These are phyloP conservation scores for Neopestalotiopsis clavispora DNA, from an alignment of 2,329 filamentous ascomycete genomes.

Conservation along the genomic window DNA sequence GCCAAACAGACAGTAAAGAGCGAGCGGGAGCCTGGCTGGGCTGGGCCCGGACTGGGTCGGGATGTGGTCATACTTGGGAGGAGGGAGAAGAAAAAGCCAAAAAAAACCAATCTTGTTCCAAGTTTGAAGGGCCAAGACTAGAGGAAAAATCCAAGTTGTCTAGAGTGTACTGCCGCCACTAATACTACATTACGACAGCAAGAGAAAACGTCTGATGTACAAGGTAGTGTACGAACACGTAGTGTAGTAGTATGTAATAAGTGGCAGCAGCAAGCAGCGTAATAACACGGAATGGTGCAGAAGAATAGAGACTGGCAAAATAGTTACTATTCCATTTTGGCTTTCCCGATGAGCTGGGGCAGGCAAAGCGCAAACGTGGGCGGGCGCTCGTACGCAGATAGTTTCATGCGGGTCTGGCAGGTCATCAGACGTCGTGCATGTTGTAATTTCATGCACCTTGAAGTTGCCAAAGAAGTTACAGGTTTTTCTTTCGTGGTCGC, in stretches of 20 bases:
- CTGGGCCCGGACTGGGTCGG: background rate
- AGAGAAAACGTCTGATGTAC: background rate
- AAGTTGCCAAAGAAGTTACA: background rate
- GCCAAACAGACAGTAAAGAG: background rate
- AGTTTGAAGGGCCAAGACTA: background rate
- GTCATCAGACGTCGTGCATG: slow-evolving; percentile 16
- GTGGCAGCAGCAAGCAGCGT: too few relatives aligned
- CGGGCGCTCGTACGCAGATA: background rate
- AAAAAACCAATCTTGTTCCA: background rate
- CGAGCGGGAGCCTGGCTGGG: background rate
- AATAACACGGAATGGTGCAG: background rate
- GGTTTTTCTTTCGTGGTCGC: background rate
- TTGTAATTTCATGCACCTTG: slow-evolving; percentile 4
- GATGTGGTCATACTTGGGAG: background rate
- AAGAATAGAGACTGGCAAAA: background rate
- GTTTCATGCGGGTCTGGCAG: slow-evolving; percentile 16
- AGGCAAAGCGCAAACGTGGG: background rate
- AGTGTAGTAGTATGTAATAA: too few relatives aligned
- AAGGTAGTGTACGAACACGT: too few relatives aligned
- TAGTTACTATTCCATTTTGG: background rate
- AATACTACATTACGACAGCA: background rate
- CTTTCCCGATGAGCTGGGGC: background rate
- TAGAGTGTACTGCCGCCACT: background rate
- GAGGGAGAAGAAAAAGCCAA: too few relatives aligned
- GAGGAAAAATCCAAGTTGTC: background rate